A percentile compares a stretch with the other conserved stretches of the same genome.
Conservation (phyloP, 1,284 basidiomycete species). For the Sanguinoderma infundibulare region DNA sequence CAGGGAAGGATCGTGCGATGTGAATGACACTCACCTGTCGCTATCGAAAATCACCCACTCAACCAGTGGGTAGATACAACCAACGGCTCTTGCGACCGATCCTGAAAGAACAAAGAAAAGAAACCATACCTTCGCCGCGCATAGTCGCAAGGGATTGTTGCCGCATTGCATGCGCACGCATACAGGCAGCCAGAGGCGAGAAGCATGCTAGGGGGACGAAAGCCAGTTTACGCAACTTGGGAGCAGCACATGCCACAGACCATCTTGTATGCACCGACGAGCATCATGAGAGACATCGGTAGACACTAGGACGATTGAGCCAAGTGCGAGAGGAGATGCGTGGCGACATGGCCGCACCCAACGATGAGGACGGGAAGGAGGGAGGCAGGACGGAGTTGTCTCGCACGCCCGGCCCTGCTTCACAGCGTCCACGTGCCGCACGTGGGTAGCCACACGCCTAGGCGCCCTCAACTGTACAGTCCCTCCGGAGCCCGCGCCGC, state of each 20-base stretch:
- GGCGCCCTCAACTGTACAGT: constrained; percentile 26
- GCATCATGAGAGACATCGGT: background rate
- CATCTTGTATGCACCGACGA: background rate
- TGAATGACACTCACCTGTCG: background rate
- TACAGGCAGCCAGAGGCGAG: background rate
- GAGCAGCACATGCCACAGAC: background rate
- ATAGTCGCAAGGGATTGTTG: background rate
- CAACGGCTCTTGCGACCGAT: background rate
- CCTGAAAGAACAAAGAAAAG: background rate
- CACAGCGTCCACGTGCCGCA: constrained; percentile 26
- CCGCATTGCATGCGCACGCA: background rate
- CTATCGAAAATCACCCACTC: background rate
- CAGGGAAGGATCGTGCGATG: background rate
- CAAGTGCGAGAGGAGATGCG: constrained; percentile 1
- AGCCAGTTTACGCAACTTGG: background rate
- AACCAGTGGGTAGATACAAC: background rate
- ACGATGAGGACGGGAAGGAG: constrained; percentile 25
- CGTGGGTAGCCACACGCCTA: constrained; percentile 23
- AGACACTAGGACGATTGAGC: background rate
- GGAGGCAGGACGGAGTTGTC: constrained; percentile 29
- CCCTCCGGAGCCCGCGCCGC: constrained; percentile 5
- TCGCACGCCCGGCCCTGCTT: constrained; percentile 26
- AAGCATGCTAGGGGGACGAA: background rate
- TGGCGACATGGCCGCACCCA: constrained; percentile 5
- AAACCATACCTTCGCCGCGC: background rate